phyloP scores from a whole-genome alignment of 768 basidiomycete species.

The Chalciporus pseudorubinellus region DNA sequence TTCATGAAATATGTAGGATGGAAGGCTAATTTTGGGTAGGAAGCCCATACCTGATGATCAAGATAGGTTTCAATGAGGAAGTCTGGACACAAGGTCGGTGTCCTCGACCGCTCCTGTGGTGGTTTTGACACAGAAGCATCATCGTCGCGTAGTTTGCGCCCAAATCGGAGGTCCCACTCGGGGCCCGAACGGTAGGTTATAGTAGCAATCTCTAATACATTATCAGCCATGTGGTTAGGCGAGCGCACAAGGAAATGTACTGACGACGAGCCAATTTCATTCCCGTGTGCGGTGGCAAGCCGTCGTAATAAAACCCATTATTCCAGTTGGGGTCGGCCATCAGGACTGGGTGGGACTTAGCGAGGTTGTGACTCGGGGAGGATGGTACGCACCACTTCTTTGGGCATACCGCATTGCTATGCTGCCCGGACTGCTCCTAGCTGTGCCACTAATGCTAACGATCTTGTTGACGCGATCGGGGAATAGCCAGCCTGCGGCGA shows the following conservation, averaged over 20 bases:
- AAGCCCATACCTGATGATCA: slow-evolving; percentile 74
- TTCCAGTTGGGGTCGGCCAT: slow-evolving; percentile 99
- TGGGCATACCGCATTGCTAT: slow-evolving; percentile 97
- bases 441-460: slow-evolving; percentile 93
- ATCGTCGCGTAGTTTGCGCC: slow-evolving; percentile 59
- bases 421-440: slow-evolving; percentile 85
- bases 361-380: neutral
- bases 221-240: neutral
- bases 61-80: slow-evolving; percentile 99
- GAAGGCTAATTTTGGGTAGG: neutral
- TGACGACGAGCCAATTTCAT: slow-evolving; percentile 98
- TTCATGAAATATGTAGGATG: neutral
- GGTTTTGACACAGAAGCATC: neutral
- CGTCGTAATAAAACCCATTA: slow-evolving; percentile 95
- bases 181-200: slow-evolving; percentile 99
- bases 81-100: slow-evolving; percentile 89
- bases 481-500: slow-evolving; percentile 91
- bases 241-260: slow-evolving; percentile 22
- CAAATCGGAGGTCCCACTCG: slow-evolving; percentile 99
- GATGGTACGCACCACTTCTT: slow-evolving; percentile 66
- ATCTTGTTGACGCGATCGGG: slow-evolving; percentile 88
- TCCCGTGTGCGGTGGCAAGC: slow-evolving; percentile 92
- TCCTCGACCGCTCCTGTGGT: slow-evolving; percentile 20
- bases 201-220: slow-evolving; percentile 84
- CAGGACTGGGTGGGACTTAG: slow-evolving; percentile 56